Evolutionary conservation across 2,329 filamentous ascomycete genomes (phyloP).

Genomic region (Hypoxylon sp.): DNA sequence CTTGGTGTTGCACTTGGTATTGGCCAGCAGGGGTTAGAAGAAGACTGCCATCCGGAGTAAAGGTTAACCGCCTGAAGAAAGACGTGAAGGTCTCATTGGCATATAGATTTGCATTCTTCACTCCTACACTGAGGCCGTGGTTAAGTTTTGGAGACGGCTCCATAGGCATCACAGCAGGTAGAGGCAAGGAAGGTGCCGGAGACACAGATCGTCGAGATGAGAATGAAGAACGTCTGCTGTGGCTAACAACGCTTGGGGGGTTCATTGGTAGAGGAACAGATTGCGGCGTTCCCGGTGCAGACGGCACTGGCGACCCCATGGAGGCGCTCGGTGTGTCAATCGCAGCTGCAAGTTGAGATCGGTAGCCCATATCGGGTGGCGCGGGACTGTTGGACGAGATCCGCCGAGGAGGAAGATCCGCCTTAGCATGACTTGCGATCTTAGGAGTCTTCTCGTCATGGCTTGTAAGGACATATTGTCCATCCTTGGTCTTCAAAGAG

Average conservation of each 20-base stretch:
- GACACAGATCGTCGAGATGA: slow-evolving; percentile 90
- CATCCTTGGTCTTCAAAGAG: slow-evolving; percentile 94
- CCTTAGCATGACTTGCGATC: slow-evolving; percentile 82
- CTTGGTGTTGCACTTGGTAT: slow-evolving; percentile 84
- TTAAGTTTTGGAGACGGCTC: slow-evolving; percentile 87
- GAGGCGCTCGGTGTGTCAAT: slow-evolving; percentile 65
- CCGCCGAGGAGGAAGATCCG: slow-evolving; percentile 91
- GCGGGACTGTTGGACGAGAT: slow-evolving; percentile 94
- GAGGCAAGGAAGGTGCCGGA: slow-evolving; percentile 90
- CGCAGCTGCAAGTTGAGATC: slow-evolving; percentile 74
- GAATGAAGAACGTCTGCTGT: slow-evolving; percentile 95
- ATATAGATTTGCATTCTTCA: slow-evolving; percentile 91
- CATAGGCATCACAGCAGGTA: slow-evolving; percentile 95
- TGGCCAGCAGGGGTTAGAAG: slow-evolving; percentile 95
- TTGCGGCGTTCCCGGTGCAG: slow-evolving; percentile 93
- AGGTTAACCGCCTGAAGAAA: slow-evolving; percentile 94
- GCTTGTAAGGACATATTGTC: slow-evolving; percentile 83
- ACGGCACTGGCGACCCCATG: slow-evolving; percentile 87
- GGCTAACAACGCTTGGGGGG: slow-evolving; percentile 87
- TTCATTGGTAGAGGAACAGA: slow-evolving; percentile 95
- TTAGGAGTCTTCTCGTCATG: slow-evolving; percentile 79
- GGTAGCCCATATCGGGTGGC: slow-evolving; percentile 82
- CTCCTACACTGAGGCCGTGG: slow-evolving; percentile 69
- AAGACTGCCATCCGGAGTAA: slow-evolving; percentile 94
- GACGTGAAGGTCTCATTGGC: slow-evolving; percentile 97